These are phyloP conservation scores for Pinus tabuliformis DNA, from an alignment of 75 land plant species.

Conservation along the genomic window DNA sequence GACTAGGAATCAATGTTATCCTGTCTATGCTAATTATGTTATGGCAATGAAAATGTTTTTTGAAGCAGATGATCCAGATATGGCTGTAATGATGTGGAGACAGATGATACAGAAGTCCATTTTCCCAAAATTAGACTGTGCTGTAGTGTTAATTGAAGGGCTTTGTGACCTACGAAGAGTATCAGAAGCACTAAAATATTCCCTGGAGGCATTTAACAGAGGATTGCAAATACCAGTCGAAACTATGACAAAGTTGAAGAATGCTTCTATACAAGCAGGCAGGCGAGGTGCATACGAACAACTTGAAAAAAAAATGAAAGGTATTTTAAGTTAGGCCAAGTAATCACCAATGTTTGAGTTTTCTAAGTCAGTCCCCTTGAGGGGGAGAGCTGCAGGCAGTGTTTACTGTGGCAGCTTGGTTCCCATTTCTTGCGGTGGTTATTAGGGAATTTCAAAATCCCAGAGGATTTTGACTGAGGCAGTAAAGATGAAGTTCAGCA, in stretches of 20 bases:
- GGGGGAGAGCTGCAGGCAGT: neutral
- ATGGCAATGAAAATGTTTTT: slow-evolving; percentile 19
- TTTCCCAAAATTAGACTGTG: slow-evolving; percentile 25
- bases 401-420: neutral
- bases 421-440: neutral
- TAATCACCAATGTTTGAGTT: neutral
- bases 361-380: too few species aligned
- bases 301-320: slow-evolving; percentile 3
- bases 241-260: slow-evolving; percentile 34
- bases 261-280: slow-evolving; percentile 14
- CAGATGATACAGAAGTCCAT: neutral
- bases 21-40: slow-evolving; percentile 7
- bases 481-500: neutral
- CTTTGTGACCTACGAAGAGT: slow-evolving; percentile 23
- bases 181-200: slow-evolving; percentile 47
- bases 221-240: slow-evolving; percentile 28
- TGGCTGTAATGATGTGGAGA: slow-evolving; percentile 18
- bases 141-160: slow-evolving; percentile 22
- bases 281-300: slow-evolving; percentile 24
- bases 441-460: too few species aligned
- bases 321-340: neutral
- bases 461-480: neutral
- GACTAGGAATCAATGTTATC: neutral
- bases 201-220: slow-evolving; percentile 27
- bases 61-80: slow-evolving; percentile 10